Percentiles rank a stretch among this genome's conserved stretches.
phyloP scores from a whole-genome alignment of 805 yeast species.

The Yarrowia yakushimensis region DNA sequence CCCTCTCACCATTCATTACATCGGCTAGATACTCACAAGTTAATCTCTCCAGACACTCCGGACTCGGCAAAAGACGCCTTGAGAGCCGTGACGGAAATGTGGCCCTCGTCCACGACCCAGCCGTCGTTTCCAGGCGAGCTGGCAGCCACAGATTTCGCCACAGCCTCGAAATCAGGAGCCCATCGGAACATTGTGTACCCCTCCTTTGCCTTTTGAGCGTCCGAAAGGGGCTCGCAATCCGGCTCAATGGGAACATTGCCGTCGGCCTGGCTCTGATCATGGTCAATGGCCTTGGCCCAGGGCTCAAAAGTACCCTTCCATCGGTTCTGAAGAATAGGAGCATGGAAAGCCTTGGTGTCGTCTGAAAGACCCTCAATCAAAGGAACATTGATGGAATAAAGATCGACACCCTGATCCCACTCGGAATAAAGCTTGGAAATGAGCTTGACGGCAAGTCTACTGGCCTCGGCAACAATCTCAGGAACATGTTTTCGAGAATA shows the following conservation, averaged over 20 bases:
- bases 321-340: constrained; percentile 75
- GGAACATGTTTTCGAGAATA: constrained; percentile 45
- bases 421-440: constrained; percentile 54
- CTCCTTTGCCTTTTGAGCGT: constrained; percentile 29
- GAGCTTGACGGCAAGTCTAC: constrained; percentile 61
- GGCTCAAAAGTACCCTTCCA: constrained; percentile 68
- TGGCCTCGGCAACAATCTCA: constrained; percentile 57
- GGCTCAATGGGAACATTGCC: constrained; percentile 33
- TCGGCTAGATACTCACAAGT: constrained; percentile 44
- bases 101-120: constrained; percentile 60
- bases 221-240: constrained; percentile 42
- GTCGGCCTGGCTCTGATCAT: constrained; percentile 7
- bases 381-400: constrained; percentile 85
- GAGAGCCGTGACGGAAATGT: constrained; percentile 64
- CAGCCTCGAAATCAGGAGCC: constrained; percentile 76
- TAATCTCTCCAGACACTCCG: constrained; percentile 57
- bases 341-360: constrained; percentile 59
- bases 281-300: constrained; percentile 29
- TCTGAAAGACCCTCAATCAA: constrained; percentile 53
- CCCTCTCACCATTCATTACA: too few species aligned
- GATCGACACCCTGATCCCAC: constrained; percentile 56
- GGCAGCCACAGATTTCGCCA: constrained; percentile 51
- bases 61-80: constrained; percentile 65
- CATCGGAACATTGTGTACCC: constrained; percentile 60
- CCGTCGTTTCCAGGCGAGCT: constrained; percentile 60